Percentiles rank a stretch among this genome's conserved stretches.
Conservation (phyloP, 2,329 filamentous ascomycete genomes). For the Bipolaris victoriae region DNA sequence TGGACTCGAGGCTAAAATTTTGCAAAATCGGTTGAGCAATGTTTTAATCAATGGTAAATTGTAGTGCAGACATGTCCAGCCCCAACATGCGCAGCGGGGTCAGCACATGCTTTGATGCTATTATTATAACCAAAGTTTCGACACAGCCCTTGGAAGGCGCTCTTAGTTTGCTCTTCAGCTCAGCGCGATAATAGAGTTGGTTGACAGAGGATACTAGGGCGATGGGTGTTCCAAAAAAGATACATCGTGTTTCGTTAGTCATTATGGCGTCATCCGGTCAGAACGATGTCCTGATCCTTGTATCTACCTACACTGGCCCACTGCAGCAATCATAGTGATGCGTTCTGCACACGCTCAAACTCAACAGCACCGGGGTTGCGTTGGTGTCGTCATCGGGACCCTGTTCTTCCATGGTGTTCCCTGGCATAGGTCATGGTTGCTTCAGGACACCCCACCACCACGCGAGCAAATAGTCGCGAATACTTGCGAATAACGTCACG, state of each 20-base stretch:
- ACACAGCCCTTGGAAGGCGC: no score
- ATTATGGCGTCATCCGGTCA: neutral
- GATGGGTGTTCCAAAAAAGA: neutral
- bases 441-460: neutral
- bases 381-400: neutral
- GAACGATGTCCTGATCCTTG: neutral
- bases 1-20: neutral
- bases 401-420: no score
- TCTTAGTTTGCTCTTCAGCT: neutral
- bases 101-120: neutral
- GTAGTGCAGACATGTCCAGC: neutral
- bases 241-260: neutral
- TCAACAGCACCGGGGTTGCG: neutral
- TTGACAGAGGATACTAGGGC: no score
- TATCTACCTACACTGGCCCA: neutral
- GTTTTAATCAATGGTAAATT: neutral
- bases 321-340: neutral
- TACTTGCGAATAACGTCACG: neutral
- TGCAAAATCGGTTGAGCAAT: neutral
- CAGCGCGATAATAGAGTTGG: neutral
- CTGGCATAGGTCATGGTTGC: neutral
- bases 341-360: neutral
- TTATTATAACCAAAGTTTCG: neutral
- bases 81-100: neutral
- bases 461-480: neutral